Base-by-base conservation (phyloP, 257 asterid genomes). In the Sherardia arvensis region DNA sequence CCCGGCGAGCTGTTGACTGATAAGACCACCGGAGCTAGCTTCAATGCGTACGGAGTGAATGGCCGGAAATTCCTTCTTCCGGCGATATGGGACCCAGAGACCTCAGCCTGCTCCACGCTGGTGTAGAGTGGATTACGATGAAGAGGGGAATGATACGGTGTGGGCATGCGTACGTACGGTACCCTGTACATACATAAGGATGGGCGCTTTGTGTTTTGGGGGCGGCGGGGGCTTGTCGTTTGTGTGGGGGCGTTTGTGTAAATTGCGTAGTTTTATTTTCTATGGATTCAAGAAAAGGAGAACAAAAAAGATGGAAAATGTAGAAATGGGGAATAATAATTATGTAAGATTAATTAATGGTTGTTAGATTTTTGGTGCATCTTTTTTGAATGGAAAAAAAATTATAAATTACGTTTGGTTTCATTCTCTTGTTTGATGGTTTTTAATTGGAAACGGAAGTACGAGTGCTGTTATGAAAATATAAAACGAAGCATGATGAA, bases 81-180 rank as follows among this genome's bases (percentile, higher is more conserved):
- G 74, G 98, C 96, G 22, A 86, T 91, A 82, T 88, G 92, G 91
- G 95, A 88, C 68, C 96, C 96, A 0, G 77, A 66, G 40, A 83
- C 84, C 0, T 88, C 96, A 0, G 63, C 73, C 32, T 91, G 98
- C 69, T 54, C 90, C 0, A 79, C 98, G 0, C 85, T 84, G 3
- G 87, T 88, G 5, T 91, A 30, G 27, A 1, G 26, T 0, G 10
- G 21, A 4, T 1, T 26, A 28, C 0, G 7, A 12, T 12, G 32
- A 11, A 1, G 15, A 61, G 1, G 58, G 64, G 71, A 53, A 29
- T 59, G 60, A 64, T 62, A 5, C 5, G 53, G 68, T 76, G 81
- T 21, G 69, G 23, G 65, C 60, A 7, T 28, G 62, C 25, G 62
- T 58, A 58, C 43, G 62, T 29, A 14, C 49, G 69, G 54, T 83